Evolutionary conservation across 768 basidiomycete species (phyloP).

Genomic region (Russula griseocarnosa): DNA sequence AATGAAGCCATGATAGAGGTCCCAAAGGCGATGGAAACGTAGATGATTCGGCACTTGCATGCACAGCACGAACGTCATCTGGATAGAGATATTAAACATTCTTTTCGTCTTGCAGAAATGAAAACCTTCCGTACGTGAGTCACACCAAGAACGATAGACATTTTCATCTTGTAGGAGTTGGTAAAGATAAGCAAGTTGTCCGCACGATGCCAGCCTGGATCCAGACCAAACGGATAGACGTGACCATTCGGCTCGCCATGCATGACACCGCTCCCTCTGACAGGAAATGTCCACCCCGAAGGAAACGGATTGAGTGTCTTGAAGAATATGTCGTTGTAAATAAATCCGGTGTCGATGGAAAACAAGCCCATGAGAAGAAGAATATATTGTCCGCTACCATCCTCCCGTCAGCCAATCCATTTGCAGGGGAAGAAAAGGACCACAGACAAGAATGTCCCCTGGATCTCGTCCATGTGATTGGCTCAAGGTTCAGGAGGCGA

Average conservation of each 20-base stretch:
- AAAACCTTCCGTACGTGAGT: constrained; percentile 68
- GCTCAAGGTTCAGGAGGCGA: not conserved
- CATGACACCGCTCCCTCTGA: constrained; percentile 40
- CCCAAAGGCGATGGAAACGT: constrained; percentile 81
- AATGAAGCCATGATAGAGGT: constrained; percentile 92
- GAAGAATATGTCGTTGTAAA: constrained; percentile 99
- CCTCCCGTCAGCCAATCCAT: constrained; percentile 28
- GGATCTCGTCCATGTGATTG: constrained; percentile 66
- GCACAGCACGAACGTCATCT: constrained; percentile 99
- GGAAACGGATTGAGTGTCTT: constrained; percentile 82
- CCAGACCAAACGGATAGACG: constrained; percentile 90
- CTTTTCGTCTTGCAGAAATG: not conserved
- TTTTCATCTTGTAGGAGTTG: constrained; percentile 99
- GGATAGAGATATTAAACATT: not conserved
- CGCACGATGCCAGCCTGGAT: constrained; percentile 92
- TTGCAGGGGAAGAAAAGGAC: constrained; percentile 3
- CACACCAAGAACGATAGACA: constrained; percentile 94
- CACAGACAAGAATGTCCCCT: constrained; percentile 84
- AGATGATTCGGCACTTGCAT: constrained; percentile 94
- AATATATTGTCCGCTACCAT: constrained; percentile 88
- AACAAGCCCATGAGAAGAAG: constrained; percentile 98
- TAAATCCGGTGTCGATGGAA: constrained; percentile 92
- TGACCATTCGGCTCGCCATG: constrained; percentile 55
- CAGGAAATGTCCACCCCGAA: constrained; percentile 82
- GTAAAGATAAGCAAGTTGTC: constrained; percentile 90